These are phyloP conservation scores for Colletotrichum godetiae DNA, from an alignment of 2,329 filamentous ascomycete species.

Conservation along the genomic window DNA sequence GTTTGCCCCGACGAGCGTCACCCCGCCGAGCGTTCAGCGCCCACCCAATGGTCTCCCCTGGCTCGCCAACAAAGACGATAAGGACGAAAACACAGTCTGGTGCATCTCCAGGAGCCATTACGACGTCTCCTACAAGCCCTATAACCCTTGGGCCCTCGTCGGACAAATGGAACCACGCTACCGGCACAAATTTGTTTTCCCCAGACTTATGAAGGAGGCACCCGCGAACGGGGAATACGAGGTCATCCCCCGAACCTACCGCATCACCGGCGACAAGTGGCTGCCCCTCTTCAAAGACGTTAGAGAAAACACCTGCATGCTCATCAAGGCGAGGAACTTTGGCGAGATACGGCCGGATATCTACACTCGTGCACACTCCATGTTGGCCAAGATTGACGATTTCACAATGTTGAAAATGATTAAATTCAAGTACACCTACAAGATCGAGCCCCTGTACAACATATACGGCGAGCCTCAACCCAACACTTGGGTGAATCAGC, in stretches of 20 bases:
- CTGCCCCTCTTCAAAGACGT: no score
- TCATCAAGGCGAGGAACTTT: neutral
- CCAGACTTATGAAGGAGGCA: neutral
- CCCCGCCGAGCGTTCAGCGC: no score
- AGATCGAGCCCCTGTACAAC: neutral
- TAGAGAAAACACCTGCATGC: no score
- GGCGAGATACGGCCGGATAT: neutral
- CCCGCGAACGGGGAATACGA: neutral
- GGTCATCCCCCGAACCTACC: neutral
- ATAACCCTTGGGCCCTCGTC: neutral
- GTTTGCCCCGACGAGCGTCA: no score
- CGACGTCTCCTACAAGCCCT: neutral
- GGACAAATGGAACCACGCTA: neutral
- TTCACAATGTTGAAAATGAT: neutral
- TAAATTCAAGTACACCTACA: neutral
- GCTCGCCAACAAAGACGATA: no score
- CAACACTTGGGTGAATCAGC: neutral
- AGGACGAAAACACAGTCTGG: neutral
- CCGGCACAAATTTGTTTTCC: neutral
- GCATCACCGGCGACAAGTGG: neutral
- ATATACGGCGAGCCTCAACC: neutral
- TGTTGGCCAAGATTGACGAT: neutral
- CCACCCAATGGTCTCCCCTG: no score
- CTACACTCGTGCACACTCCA: no score
- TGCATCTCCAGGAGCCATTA: neutral